phyloP scores from a whole-genome alignment of 768 basidiomycete genomes.

The Phylloporus sp. region DNA sequence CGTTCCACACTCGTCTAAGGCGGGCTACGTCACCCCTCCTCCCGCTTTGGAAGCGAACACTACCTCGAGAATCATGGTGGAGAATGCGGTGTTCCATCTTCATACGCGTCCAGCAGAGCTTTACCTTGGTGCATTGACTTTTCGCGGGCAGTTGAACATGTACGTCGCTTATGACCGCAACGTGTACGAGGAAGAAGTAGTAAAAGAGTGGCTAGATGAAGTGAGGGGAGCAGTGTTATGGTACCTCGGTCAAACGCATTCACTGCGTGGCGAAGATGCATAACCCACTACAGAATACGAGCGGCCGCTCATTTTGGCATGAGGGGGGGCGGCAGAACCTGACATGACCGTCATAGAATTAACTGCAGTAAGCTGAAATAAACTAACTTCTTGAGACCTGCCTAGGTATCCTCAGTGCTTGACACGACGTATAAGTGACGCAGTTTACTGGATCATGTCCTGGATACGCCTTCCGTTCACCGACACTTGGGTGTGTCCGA shows the following conservation, averaged over 20 bases:
- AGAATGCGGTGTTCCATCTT: conserved; percentile 19
- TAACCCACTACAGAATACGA: no score
- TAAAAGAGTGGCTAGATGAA: conserved; percentile 48
- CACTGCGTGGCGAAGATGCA: not conserved
- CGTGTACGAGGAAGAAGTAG: conserved; percentile 38
- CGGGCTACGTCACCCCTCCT: not conserved
- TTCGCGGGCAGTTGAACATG: conserved; percentile 31
- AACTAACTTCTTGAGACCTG: no score
- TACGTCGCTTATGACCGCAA: conserved; percentile 41
- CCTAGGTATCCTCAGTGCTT: no score
- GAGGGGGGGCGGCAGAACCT: no score
- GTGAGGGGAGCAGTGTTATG: conserved; percentile 32
- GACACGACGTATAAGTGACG: no score
- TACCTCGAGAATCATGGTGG: not conserved
- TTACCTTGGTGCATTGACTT: conserved; percentile 41
- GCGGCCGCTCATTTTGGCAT: no score
- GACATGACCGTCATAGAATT: no score
- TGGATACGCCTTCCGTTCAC: no score
- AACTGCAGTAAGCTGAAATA: no score
- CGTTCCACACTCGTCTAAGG: not conserved
- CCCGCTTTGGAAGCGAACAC: not conserved
- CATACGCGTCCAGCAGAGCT: conserved; percentile 43
- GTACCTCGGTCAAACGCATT: conserved; percentile 25
- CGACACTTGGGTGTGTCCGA: no score
- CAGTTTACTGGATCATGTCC: no score